Percentiles rank a stretch among this genome's conserved stretches.
phyloP scores from a whole-genome alignment of 1,139 yeast species.

The Yamadazyma taylorii region DNA sequence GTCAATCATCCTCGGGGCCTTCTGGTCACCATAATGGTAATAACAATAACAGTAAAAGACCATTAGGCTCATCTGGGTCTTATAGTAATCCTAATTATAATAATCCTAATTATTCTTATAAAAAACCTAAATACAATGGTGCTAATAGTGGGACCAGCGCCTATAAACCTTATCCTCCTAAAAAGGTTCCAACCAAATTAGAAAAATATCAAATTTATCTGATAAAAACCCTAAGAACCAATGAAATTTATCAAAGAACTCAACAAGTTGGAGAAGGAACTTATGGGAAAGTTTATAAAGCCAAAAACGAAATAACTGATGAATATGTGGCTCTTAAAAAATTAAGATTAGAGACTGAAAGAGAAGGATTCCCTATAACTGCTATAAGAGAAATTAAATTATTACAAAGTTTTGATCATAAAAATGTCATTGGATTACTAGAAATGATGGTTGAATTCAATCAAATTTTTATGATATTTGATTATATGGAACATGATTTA shows the following conservation, averaged over 20 bases:
- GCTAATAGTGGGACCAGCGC: conserved; percentile 20
- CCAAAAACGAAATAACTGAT: conserved; percentile 64
- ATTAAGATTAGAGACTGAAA: conserved; percentile 78
- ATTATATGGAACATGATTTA: conserved; percentile 90
- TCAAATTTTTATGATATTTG: conserved; percentile 85
- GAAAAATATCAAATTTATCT: conserved; percentile 34
- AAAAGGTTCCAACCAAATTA: conserved; percentile 15
- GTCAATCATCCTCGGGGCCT: not conserved
- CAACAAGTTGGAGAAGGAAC: conserved; percentile 56
- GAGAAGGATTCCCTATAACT: conserved; percentile 95
- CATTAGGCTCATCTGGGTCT: not conserved
- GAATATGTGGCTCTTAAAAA: conserved; percentile 81
- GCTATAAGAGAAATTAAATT: conserved; percentile 90
- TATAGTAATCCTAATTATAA: conserved; percentile 2
- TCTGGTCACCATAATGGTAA: not conserved
- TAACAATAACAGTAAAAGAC: not conserved
- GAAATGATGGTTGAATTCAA: conserved; percentile 90
- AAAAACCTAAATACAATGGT: conserved; percentile 7
- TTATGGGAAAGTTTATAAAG: conserved; percentile 53
- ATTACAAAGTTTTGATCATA: conserved; percentile 83
- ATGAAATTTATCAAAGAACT: conserved; percentile 37
- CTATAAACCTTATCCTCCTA: not conserved
- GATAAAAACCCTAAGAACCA: conserved; percentile 25
- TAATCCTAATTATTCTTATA: conserved; percentile 6
- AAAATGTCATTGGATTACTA: conserved; percentile 72